Base-by-base conservation (phyloP, 805 yeast genomes). In the Scheffersomyces spartinae region DNA sequence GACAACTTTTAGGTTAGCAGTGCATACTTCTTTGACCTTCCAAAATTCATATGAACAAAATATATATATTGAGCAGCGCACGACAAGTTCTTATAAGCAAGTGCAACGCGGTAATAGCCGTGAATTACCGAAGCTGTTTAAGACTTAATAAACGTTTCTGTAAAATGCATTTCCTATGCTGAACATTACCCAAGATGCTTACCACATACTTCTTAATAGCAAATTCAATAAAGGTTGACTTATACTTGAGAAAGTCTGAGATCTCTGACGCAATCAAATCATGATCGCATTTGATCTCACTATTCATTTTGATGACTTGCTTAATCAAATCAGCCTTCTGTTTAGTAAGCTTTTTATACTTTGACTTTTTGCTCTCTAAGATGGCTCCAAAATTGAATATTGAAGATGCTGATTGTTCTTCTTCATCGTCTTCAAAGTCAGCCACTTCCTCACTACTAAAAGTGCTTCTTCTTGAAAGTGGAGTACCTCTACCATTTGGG, bases 231-330 rank as follows among this genome's bases (percentile, higher is more conserved):
- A 68, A 58, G 1, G 46, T 45, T 3, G 64, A 45, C 37, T 68
- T 68, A 47, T 65, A 73, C 26, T 55, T 58, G 35, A 77, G 49
- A 32, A 68, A 75, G 26, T 64, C 68, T 26, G 74, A 74, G 11
- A 76, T 52, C 42, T 74, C 79, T 26, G 70, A 64, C 1, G 86
- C 85, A 3, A 77, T 35, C 2, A 46, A 37, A 38, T 79, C 88
- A 45, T 79, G 81, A n/a, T 53, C 62, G 13, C 36, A 32, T 27
- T 62, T 69, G 13, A 79, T 61, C 3, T 62, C 70, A 11, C 41
- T 32, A 32, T 64, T 68, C 23, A 75, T 35, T 7, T 44, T 52
- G 32, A 58, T 36, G 21, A 77, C 44, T 20, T 53, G 54, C 17
- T 49, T 44, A 24, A 64, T 57, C 13, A 58, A 47, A n/a, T 58